A percentile compares a stretch with the other conserved stretches of the same genome.
Evolutionary conservation across 2,329 filamentous ascomycete genomes (phyloP).

Genomic region (Dactylellina sp.): DNA sequence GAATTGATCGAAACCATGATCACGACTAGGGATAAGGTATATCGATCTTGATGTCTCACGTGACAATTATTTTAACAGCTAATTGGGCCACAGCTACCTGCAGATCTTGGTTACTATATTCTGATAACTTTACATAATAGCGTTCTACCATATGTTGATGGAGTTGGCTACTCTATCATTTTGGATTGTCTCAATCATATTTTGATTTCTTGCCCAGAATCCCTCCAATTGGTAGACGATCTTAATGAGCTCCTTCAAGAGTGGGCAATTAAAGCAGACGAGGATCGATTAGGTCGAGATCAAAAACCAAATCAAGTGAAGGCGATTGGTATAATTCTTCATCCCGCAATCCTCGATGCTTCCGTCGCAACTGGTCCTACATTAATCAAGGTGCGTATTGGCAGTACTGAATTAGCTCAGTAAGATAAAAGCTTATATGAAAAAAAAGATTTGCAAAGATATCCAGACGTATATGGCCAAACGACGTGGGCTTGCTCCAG

Average conservation of each 20-base stretch:
- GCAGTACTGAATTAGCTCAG: not conserved
- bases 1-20: constrained; percentile 49
- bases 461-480: constrained; percentile 58
- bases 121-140: constrained; percentile 42
- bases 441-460: constrained; percentile 56
- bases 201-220: constrained; percentile 26
- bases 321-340: constrained; percentile 49
- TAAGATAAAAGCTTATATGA: not conserved
- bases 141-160: constrained; percentile 48
- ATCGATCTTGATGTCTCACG: not conserved
- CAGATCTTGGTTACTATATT: constrained; percentile 49
- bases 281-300: constrained; percentile 40
- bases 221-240: constrained; percentile 52
- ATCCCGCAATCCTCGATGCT: constrained; percentile 46
- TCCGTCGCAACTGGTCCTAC: constrained; percentile 52
- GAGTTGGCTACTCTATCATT: constrained; percentile 37
- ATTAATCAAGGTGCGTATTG: constrained; percentile 44
- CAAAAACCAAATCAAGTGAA: constrained; percentile 51
- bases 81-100: constrained; percentile 28
- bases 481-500: constrained; percentile 58
- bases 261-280: constrained; percentile 46
- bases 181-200: constrained; percentile 46
- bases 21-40: constrained; percentile 35
- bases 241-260: constrained; percentile 52
- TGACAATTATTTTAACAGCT: not conserved